phyloP scores from a whole-genome alignment of 1,139 yeast species.

The Arxiozyma telluris region DNA sequence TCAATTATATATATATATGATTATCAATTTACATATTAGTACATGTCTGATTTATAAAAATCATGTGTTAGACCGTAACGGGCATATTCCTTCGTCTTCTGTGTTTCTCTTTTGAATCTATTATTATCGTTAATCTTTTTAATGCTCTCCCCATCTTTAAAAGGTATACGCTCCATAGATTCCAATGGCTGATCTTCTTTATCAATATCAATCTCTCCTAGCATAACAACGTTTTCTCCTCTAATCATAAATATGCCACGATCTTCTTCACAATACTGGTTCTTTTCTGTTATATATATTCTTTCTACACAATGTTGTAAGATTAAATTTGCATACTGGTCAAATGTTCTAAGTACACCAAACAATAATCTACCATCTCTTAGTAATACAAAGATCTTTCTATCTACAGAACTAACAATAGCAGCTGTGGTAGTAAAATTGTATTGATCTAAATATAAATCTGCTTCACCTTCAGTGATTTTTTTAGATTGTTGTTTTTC shows the following conservation, averaged over 20 bases:
- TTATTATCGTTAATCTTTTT: conserved; percentile 35
- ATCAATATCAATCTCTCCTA: conserved; percentile 91
- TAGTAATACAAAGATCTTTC: conserved; percentile 62
- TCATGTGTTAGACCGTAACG: conserved; percentile 51
- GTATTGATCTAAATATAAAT: conserved; percentile 44
- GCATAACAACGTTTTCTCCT: conserved; percentile 94
- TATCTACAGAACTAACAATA: conserved; percentile 85
- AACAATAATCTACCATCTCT: conserved; percentile 86
- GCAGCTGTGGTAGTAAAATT: conserved; percentile 97
- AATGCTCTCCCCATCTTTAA: conserved; percentile 47
- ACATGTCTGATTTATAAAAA: conserved; percentile 44
- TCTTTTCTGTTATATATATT: conserved; percentile 49
- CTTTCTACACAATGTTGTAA: conserved; percentile 87
- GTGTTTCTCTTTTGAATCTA: conserved; percentile 38
- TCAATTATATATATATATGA: no score
- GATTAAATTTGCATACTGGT: conserved; percentile 88
- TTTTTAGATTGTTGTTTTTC: conserved; percentile 11
- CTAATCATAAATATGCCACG: conserved; percentile 84
- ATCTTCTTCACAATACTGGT: conserved; percentile 59
- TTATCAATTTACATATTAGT: conserved; percentile 24
- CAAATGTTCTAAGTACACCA: conserved; percentile 91
- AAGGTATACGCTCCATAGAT: conserved; percentile 49
- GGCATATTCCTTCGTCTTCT: conserved; percentile 41
- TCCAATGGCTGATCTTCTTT: conserved; percentile 66
- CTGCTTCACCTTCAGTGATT: conserved; percentile 34